A percentile compares a stretch with the other conserved stretches of the same genome.
phyloP scores from a whole-genome alignment of 805 yeast genomes.

The Wickerhamomyces strasburgensis region DNA sequence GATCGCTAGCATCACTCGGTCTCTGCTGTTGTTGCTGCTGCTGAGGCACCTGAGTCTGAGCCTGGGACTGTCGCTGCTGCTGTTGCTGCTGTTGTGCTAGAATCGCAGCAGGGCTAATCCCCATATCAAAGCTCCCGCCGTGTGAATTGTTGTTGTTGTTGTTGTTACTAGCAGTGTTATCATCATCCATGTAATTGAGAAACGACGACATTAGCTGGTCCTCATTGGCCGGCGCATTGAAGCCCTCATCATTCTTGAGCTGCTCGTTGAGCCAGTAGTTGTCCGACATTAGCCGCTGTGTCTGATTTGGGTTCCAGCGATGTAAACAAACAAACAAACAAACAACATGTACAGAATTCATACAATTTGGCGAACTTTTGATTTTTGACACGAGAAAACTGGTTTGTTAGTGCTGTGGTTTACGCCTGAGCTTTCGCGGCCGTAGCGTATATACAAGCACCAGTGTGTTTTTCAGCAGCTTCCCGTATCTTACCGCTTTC shows the following conservation, averaged over 20 bases:
- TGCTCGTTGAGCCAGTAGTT: slow-evolving; percentile 26
- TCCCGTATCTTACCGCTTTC: background rate
- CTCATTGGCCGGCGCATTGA: slow-evolving; percentile 14
- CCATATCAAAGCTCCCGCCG: slow-evolving; percentile 15
- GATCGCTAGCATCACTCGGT: slow-evolving; percentile 17
- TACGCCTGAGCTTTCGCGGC: background rate
- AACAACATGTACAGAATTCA: no score
- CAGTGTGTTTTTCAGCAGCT: background rate
- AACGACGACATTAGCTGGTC: slow-evolving; percentile 40
- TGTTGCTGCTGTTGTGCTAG: slow-evolving; percentile 12
- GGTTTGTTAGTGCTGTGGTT: slow-evolving; percentile 1
- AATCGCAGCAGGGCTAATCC: slow-evolving; percentile 21
- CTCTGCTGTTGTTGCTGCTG: slow-evolving; percentile 13
- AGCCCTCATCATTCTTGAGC: slow-evolving; percentile 22
- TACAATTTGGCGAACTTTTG: background rate
- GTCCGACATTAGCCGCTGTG: slow-evolving; percentile 17
- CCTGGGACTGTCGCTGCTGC: slow-evolving; percentile 7
- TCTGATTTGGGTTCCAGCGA: background rate
- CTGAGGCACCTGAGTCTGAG: slow-evolving; percentile 11
- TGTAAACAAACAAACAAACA: background rate
- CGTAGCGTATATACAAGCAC: background rate
- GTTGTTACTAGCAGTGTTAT: slow-evolving; percentile 4
- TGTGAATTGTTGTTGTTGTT: slow-evolving; percentile 1
- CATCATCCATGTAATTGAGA: slow-evolving; percentile 42
- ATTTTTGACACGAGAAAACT: background rate